These are phyloP conservation scores for Calonectria honghensis DNA, from an alignment of 2,329 filamentous ascomycete genomes.

Conservation along the genomic window DNA sequence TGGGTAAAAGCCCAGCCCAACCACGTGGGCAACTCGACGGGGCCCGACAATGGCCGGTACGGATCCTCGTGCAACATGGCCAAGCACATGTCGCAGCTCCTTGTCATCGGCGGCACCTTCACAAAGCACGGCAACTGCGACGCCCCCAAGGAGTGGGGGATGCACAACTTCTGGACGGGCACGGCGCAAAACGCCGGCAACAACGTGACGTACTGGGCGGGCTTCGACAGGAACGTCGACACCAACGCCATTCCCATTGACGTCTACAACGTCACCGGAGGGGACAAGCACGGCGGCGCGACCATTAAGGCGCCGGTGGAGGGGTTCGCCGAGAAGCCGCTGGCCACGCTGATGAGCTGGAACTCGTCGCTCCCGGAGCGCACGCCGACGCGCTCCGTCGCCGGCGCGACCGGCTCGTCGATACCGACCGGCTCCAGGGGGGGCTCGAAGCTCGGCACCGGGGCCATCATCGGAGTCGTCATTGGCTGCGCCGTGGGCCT, in stretches of 20 bases:
- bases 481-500: conserved; percentile 56
- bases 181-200: conserved; percentile 62
- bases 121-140: conserved; percentile 69
- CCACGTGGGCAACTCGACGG: conserved; percentile 53
- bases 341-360: neutral
- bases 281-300: conserved; percentile 24
- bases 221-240: conserved; percentile 64
- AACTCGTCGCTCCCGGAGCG: neutral
- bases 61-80: conserved; percentile 72
- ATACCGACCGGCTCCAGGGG: neutral
- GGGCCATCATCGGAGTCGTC: conserved; percentile 65
- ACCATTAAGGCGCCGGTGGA: neutral
- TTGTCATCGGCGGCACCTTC: conserved; percentile 76
- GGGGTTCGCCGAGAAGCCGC: conserved; percentile 6
- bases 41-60: conserved; percentile 65
- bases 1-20: conserved; percentile 73
- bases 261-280: conserved; percentile 26
- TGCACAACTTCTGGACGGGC: conserved; percentile 73
- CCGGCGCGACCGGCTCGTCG: neutral
- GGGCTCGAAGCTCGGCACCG: conserved; percentile 48
- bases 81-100: conserved; percentile 71
- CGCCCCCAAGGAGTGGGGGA: conserved; percentile 65
- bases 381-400: neutral
- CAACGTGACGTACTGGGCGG: conserved; percentile 65
- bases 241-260: conserved; percentile 19